Base-by-base conservation (phyloP, 2,329 filamentous ascomycete genomes). In the Aspergillus sp. region DNA sequence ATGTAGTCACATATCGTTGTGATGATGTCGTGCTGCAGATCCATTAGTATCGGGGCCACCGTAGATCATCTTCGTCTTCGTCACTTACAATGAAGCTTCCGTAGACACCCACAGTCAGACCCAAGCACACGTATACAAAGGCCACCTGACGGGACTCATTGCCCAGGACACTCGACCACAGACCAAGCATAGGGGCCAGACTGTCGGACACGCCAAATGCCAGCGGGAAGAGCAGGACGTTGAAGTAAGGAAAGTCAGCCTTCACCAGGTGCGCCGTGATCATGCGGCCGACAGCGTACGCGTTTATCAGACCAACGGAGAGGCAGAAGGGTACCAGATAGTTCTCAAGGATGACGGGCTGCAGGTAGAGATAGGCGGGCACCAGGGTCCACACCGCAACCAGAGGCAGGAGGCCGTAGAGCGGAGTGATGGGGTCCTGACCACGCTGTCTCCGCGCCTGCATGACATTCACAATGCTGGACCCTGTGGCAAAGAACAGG, bases 1-100 rank as follows among this genome's bases (percentile, higher is more conserved):
- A 97, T 80, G 70, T 95, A 96, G 71, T 99, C 94, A 75, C 94
- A 99, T 63, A 99, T 97, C 26, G 90, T 95, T 54, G 94, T 90
- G 60, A 99, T 96, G 51, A 97, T 92, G 69, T 97, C 94, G 30
- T 95, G 73, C 78, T 80, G 51, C 19, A 40, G n/a, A 19, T 10
- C 53, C 26, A 57, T 58, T 38, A 57, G 45, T 17, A 19, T 26
- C 22, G 19, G 30, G 14, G 2, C 11, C 20, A 11, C 14, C 30
- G 50, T 1, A 17, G 45, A 11, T 17, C 9, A 11, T 38, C 11
- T 14, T 14, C 11, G 14, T 8, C 20, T 3, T 41, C 16, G 62
- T 42, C 32, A 67, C 76, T 65, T 67, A 80, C 89, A 51, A 97
- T 90, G 70, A 99, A 99, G 71, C 91, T 96, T 54, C 90, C 92